Evolutionary conservation across 2,329 filamentous ascomycete species (phyloP).

Genomic region (Cryphonectria naterciae): DNA sequence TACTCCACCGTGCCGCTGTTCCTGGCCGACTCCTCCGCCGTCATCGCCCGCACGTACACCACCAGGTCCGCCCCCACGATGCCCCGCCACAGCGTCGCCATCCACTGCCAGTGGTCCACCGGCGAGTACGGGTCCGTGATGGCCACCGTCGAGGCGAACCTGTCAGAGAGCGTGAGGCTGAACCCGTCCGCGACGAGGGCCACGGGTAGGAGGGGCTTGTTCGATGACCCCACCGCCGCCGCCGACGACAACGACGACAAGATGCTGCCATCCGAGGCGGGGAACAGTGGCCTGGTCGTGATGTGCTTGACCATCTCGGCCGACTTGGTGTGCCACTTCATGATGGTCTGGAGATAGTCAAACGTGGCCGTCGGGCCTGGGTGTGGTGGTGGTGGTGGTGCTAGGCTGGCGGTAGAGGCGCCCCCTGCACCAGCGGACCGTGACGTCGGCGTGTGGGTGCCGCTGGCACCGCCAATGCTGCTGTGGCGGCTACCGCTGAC

Average conservation of each 20-base stretch:
- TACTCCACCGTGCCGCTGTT: constrained; percentile 59
- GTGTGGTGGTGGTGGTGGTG: neutral
- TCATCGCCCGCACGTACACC: constrained; percentile 60
- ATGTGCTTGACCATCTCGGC: constrained; percentile 66
- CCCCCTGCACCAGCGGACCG: neutral
- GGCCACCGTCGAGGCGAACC: constrained; percentile 72
- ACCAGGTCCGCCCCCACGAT: constrained; percentile 81
- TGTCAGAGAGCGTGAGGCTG: constrained; percentile 77
- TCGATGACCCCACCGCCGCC: neutral
- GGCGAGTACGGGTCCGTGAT: constrained; percentile 78
- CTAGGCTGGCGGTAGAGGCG: neutral
- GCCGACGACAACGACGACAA: constrained; percentile 26
- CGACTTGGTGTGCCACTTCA: constrained; percentile 76
- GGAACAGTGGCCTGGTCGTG: constrained; percentile 38
- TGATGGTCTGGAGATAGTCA: constrained; percentile 70
- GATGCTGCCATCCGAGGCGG: constrained; percentile 19
- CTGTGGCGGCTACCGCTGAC: constrained; percentile 14
- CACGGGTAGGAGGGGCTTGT: constrained; percentile 58
- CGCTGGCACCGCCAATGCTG: constrained; percentile 11
- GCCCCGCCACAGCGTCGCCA: constrained; percentile 90
- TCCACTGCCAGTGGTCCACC: constrained; percentile 97
- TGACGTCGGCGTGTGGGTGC: constrained; percentile 10
- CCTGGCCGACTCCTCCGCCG: constrained; percentile 40
- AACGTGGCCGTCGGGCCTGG: constrained; percentile 16
- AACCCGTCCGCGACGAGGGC: constrained; percentile 78